A percentile compares a stretch with the other conserved stretches of the same genome.
Evolutionary conservation across 192 early-diverging fungal genomes (phyloP).

Genomic region (Dissophora globulifera): DNA sequence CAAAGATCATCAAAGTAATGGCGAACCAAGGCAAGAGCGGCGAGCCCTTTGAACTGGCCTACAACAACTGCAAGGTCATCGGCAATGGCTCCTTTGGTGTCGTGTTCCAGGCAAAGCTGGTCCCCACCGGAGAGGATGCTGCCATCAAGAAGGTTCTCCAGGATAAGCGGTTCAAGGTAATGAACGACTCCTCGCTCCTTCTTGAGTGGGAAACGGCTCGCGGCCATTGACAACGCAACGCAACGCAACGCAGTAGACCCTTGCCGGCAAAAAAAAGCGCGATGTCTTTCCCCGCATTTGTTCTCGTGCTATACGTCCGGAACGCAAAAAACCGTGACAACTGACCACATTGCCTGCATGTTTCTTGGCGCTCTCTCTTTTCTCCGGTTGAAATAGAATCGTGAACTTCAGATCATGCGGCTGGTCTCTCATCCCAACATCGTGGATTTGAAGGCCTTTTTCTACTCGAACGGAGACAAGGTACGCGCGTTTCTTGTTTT

Average conservation of each 20-base stretch:
- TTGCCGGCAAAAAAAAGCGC: too few relatives aligned
- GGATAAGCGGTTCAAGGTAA: conserved; percentile 98
- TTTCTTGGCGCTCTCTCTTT: background rate
- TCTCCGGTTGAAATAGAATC: conserved; percentile 69
- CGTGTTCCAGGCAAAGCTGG: conserved; percentile 93
- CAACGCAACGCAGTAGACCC: too few relatives aligned
- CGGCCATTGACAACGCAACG: background rate
- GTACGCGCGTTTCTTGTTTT: too few relatives aligned
- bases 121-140: conserved; percentile 78
- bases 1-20: conserved; percentile 76
- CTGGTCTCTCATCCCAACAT: conserved; percentile 94
- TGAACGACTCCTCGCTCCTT: background rate
- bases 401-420: conserved; percentile 94
- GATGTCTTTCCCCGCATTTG: too few relatives aligned
- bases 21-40: conserved; percentile 91
- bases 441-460: conserved; percentile 89
- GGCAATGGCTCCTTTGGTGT: conserved; percentile 99
- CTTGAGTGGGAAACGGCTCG: background rate
- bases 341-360: conserved; percentile 10
- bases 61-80: conserved; percentile 92
- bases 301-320: background rate
- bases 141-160: conserved; percentile 99
- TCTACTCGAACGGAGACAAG: conserved; percentile 95
- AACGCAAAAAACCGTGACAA: background rate
- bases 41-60: conserved; percentile 87